Evolutionary conservation across 2,329 filamentous ascomycete genomes (phyloP), one percentile per base, ranked within the genome.

Genomic region (Sodiomyces alkalinus): DNA sequence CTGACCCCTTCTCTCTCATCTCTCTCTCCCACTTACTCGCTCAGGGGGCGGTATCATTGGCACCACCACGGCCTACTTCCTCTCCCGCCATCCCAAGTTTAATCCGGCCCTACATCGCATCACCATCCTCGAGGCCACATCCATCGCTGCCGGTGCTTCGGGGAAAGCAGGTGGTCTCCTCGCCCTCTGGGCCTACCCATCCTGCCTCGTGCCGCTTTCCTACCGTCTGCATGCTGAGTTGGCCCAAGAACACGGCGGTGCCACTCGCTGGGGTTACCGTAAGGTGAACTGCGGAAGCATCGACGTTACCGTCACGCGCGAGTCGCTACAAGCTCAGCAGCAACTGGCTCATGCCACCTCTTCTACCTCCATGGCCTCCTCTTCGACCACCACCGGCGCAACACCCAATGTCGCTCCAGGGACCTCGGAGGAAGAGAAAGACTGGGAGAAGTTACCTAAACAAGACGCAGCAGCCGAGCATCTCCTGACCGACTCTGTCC

Each of bases 131-230:
- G 90, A 98, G 60, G 85, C 90, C 1, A 74, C 74, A 3, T 65
- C 74, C 24, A 76, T 96, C 38, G 90, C 90, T 6, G 73, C 82
- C n/a, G 87, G 81, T 15, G 87, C 90, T 20, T 93, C 85, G 7
- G 90, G 90, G 22, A 96, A 94, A 56, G 87, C 90, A 1, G 90
- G 90, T 11, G 90, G 90, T 1, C 63, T 98, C 4, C 65, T 98
- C 14, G 90, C 77, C 1, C 61, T 86, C 11, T 96, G 87, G 85
- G 90, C 87, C 1, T 94, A 93, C 46, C 90, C 90, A 0, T 62
- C 61, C 32, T 77, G 70, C 42, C 72, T 96, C 21, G 87, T 94
- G 1, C 81, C 81, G 1, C 60, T 96, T 22, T 92, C 81, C 33
- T 96, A 85, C 53, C 67, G 65, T 26, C 62, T 96, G 11, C 90